Percentiles rank a stretch among this genome's conserved stretches.
Conservation (phyloP, 805 yeast genomes). For the Suhomyces sp. region DNA sequence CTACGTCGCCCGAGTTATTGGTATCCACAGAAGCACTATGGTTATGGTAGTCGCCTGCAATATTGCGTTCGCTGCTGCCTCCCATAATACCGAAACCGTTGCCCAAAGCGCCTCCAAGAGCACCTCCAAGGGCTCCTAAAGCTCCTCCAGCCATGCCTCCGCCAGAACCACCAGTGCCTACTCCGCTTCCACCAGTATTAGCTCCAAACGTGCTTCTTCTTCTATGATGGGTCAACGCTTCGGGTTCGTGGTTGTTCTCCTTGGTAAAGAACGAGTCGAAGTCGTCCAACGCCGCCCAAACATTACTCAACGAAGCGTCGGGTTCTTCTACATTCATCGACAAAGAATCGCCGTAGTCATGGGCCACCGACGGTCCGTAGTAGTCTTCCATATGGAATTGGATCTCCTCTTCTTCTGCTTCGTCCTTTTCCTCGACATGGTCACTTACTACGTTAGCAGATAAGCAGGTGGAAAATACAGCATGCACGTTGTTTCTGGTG, state of each 20-base stretch:
- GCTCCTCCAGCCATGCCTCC: not conserved
- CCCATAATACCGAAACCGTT: not conserved
- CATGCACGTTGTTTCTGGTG: constrained; percentile 90
- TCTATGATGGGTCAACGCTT: not conserved
- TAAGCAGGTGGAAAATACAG: constrained; percentile 86
- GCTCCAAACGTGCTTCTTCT: constrained; percentile 1
- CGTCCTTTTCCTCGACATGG: constrained; percentile 33
- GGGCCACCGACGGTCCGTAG: constrained; percentile 27
- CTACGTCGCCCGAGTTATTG: constrained; percentile 38
- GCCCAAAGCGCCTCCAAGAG: not conserved
- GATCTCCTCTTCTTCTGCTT: constrained; percentile 36
- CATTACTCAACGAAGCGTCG: constrained; percentile 77
- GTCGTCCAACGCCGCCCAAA: constrained; percentile 91
- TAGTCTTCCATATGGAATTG: constrained; percentile 63
- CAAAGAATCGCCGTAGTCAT: constrained; percentile 41
- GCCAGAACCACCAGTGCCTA: not conserved
- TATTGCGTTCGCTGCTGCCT: constrained; percentile 23
- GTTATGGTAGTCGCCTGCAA: constrained; percentile 27
- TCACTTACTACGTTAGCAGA: constrained; percentile 32
- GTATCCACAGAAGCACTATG: constrained; percentile 64
- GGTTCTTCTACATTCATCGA: constrained; percentile 55
- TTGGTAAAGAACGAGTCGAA: constrained; percentile 85
- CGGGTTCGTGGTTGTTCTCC: constrained; percentile 29
- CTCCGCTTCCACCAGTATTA: not conserved
- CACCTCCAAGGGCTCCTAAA: not conserved